Conservation (phyloP, 345 rosid genomes). For the Pistacia atlantica region DNA sequence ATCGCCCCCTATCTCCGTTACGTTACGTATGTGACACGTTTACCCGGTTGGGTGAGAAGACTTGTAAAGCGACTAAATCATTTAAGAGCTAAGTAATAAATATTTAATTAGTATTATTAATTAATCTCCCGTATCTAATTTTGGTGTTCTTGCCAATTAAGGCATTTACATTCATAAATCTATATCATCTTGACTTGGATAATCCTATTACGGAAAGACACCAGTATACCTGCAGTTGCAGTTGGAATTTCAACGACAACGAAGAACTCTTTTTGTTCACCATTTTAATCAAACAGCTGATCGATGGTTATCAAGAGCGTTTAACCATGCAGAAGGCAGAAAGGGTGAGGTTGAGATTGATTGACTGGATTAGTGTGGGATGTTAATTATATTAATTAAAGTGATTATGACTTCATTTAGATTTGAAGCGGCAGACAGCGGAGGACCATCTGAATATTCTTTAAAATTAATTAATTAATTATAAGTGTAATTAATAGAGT, state of each 20-base stretch:
- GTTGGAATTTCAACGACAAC: no score
- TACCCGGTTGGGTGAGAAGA: slow-evolving; percentile 1
- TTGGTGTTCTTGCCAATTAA: neutral
- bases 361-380: slow-evolving; percentile 6
- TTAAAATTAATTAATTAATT: neutral
- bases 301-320: no score
- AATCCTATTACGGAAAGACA: neutral
- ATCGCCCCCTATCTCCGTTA: neutral
- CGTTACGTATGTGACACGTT: neutral
- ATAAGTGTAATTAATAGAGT: slow-evolving; percentile 4
- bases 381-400: neutral
- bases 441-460: neutral
- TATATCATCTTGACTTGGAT: neutral
- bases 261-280: no score
- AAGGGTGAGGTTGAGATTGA: neutral
- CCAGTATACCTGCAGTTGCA: no score
- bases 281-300: no score
- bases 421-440: slow-evolving; percentile 17
- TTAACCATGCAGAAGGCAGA: no score
- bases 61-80: neutral
- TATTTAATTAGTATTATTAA: neutral
- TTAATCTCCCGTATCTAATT: neutral
- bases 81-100: neutral
- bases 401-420: slow-evolving; percentile 16
- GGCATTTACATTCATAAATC: neutral